Conservation (phyloP, 1,139 yeast species). For the Suhomyces panamericanus region DNA sequence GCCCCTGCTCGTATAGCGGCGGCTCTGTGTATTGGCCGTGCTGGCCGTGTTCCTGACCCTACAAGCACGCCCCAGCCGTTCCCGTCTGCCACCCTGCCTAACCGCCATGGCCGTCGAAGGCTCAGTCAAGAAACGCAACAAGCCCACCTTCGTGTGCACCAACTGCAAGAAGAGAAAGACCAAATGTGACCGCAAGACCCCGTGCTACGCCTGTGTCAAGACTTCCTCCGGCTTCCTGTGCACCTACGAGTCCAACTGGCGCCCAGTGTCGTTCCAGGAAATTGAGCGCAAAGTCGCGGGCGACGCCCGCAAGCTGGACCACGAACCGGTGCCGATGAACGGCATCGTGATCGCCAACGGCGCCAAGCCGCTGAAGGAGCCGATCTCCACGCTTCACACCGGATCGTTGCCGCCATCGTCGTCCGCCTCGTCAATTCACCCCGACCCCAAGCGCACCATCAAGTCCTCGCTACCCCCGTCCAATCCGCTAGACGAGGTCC, state of each 20-base stretch:
- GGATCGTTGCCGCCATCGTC: neutral
- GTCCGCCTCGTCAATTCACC: neutral
- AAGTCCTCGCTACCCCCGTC: neutral
- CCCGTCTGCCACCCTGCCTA: neutral
- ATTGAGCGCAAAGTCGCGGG: neutral
- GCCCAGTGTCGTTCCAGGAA: conserved; percentile 8
- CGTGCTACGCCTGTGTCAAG: conserved; percentile 31
- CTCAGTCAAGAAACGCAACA: conserved; percentile 24
- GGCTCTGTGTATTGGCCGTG: too few species aligned
- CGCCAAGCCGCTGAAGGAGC: neutral
- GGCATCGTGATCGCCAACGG: neutral
- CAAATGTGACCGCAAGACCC: conserved; percentile 30
- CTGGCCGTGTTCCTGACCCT: too few species aligned
- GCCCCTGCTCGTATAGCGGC: too few species aligned
- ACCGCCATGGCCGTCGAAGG: neutral
- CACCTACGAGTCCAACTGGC: conserved; percentile 17
- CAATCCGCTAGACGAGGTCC: conserved; percentile 12
- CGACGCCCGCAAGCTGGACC: neutral
- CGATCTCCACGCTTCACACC: neutral
- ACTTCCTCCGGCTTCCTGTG: conserved; percentile 21
- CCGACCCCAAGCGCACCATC: neutral
- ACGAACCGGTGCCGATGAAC: neutral
- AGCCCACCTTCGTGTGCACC: conserved; percentile 30
- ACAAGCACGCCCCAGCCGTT: too few species aligned
- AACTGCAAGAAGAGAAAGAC: conserved; percentile 32